These are phyloP conservation scores for Macrophomina pseudophaseolina DNA, from an alignment of 2,329 filamentous ascomycete genomes.

Conservation along the genomic window DNA sequence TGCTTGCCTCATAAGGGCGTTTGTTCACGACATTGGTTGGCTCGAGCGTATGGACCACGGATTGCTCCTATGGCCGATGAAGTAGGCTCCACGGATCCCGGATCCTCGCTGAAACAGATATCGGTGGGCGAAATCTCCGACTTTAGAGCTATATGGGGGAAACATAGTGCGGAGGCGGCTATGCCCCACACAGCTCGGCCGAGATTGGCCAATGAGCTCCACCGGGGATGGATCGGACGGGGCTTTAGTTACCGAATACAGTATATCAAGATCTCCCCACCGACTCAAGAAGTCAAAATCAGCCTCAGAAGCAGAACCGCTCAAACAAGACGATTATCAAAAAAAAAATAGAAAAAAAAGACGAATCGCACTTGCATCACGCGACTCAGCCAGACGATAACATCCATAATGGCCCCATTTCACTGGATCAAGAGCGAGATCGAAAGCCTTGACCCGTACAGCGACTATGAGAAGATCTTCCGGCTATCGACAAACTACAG, in stretches of 20 bases:
- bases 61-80: no score
- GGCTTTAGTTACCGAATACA: neutral
- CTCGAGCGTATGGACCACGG: no score
- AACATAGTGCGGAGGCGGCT: neutral
- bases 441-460: slow-evolving; percentile 11
- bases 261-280: no score
- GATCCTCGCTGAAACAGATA: no score
- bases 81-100: no score
- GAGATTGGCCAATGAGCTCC: neutral
- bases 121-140: neutral
- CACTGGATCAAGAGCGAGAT: slow-evolving; percentile 6
- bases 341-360: neutral
- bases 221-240: slow-evolving; percentile 1
- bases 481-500: neutral
- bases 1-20: no score
- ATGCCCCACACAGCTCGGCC: neutral
- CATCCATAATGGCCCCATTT: neutral
- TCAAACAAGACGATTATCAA: neutral
- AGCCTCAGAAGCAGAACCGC: neutral
- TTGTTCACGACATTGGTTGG: no score
- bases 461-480: neutral
- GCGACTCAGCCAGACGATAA: neutral
- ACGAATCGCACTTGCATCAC: neutral
- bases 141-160: no score
- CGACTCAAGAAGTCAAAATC: neutral